A percentile compares a stretch with the other conserved stretches of the same genome.
These are phyloP conservation scores for Tylopilus orsonianus DNA, from an alignment of 1,284 basidiomycete species.

Conservation along the genomic window DNA sequence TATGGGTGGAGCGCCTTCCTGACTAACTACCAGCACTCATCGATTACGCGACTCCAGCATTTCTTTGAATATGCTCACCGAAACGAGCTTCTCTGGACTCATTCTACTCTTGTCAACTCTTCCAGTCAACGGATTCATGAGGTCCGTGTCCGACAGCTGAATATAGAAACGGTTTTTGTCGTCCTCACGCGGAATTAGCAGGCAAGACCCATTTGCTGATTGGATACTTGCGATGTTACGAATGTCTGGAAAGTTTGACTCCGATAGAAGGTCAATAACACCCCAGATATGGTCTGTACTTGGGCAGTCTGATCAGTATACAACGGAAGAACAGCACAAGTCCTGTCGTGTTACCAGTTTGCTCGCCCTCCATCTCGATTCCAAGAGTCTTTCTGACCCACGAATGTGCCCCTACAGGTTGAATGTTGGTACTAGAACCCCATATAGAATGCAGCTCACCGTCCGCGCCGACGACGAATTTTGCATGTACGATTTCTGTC, in stretches of 20 bases:
- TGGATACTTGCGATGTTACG: too few species aligned
- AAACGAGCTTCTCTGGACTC: neutral
- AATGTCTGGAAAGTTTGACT: too few species aligned
- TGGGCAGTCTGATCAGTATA: too few species aligned
- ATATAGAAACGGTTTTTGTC: slow-evolving; percentile 3
- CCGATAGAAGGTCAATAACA: too few species aligned
- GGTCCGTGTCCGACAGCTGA: slow-evolving; percentile 1
- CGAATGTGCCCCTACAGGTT: too few species aligned
- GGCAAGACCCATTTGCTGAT: too few species aligned
- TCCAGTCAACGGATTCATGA: neutral
- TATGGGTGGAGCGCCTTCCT: neutral
- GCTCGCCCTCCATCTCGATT: neutral
- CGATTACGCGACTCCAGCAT: neutral
- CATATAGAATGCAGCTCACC: neutral
- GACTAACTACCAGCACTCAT: neutral
- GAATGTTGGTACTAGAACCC: neutral
- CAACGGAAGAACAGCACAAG: too few species aligned
- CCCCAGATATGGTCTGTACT: too few species aligned
- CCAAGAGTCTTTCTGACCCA: too few species aligned
- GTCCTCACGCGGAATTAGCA: slow-evolving; percentile 1
- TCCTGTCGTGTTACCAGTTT: neutral
- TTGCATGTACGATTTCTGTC: neutral
- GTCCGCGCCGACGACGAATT: neutral
- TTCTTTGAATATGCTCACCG: neutral
- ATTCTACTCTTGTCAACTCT: too few species aligned